Evolutionary conservation across 1,284 basidiomycete genomes (phyloP).

Genomic region (Melampsora americana): DNA sequence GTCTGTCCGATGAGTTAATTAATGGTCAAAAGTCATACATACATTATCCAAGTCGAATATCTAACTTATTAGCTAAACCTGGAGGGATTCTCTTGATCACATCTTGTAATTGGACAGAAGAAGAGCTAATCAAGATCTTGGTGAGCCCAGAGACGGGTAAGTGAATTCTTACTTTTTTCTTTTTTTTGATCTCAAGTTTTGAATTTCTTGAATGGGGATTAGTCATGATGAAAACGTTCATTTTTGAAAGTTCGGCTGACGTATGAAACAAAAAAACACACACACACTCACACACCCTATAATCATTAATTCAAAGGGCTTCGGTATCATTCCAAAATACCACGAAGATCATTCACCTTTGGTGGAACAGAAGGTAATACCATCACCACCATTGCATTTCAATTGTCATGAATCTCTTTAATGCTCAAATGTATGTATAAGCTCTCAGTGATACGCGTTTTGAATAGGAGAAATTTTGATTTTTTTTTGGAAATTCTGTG

Average conservation of each 20-base stretch:
- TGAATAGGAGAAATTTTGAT: too few relatives aligned
- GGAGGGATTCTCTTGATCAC: constrained; percentile 33
- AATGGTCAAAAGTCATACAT: constrained; percentile 3
- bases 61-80: constrained; percentile 10
- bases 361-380: constrained; percentile 21
- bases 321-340: constrained; percentile 37
- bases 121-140: constrained; percentile 22
- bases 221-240: too few relatives aligned
- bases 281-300: too few relatives aligned
- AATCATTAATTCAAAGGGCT: constrained; percentile 11
- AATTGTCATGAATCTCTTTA: neutral
- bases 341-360: constrained; percentile 18
- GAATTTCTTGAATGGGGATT: too few relatives aligned
- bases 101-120: constrained; percentile 41
- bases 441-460: too few relatives aligned
- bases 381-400: constrained; percentile 35
- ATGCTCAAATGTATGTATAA: too few relatives aligned
- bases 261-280: too few relatives aligned
- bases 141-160: constrained; percentile 7
- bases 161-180: neutral
- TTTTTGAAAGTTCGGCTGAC: neutral
- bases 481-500: too few relatives aligned
- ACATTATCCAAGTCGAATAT: constrained; percentile 19
- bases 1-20: constrained; percentile 18
- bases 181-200: neutral